These are phyloP conservation scores for Penicillium robsamsonii DNA, from an alignment of 495 filamentous ascomycete genomes.

Conservation along the genomic window DNA sequence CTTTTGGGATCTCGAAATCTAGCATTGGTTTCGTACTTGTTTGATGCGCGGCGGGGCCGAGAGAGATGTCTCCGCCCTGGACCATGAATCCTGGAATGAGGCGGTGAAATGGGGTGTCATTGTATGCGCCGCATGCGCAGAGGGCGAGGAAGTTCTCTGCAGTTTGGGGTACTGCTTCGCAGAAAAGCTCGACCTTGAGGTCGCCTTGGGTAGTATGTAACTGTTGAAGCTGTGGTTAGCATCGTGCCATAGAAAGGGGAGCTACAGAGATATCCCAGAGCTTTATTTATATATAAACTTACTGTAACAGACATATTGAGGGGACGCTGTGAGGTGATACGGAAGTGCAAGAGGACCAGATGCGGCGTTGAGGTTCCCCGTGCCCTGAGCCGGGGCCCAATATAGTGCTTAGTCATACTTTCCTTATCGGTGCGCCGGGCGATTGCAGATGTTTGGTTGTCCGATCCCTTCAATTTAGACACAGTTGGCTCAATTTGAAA, in stretches of 20 bases:
- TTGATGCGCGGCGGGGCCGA: constrained; percentile 51
- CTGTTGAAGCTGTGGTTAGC: constrained; percentile 49
- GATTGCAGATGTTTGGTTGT: constrained; percentile 8
- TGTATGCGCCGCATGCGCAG: constrained; percentile 84
- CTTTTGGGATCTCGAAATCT: constrained; percentile 61
- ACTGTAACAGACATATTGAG: constrained; percentile 38
- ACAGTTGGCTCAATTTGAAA: not conserved
- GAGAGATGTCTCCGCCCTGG: constrained; percentile 79
- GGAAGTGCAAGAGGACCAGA: not conserved
- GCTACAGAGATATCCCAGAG: not conserved
- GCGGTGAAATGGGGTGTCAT: constrained; percentile 87
- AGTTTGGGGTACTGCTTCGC: constrained; percentile 89
- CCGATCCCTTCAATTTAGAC: constrained; percentile 2
- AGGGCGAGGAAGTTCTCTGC: constrained; percentile 97
- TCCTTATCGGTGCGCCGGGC: constrained; percentile 14
- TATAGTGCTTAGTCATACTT: constrained; percentile 22
- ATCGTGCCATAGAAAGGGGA: not conserved
- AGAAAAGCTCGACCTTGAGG: constrained; percentile 95
- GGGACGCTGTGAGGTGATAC: not conserved
- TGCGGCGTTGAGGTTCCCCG: constrained; percentile 9
- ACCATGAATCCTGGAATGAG: constrained; percentile 88
- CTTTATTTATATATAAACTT: constrained; percentile 6
- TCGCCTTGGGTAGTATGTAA: constrained; percentile 88
- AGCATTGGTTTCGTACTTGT: constrained; percentile 39
- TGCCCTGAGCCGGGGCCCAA: not conserved